phyloP scores from a whole-genome alignment of 176 grass and related monocot genomes.

The Pharus latifolius region DNA sequence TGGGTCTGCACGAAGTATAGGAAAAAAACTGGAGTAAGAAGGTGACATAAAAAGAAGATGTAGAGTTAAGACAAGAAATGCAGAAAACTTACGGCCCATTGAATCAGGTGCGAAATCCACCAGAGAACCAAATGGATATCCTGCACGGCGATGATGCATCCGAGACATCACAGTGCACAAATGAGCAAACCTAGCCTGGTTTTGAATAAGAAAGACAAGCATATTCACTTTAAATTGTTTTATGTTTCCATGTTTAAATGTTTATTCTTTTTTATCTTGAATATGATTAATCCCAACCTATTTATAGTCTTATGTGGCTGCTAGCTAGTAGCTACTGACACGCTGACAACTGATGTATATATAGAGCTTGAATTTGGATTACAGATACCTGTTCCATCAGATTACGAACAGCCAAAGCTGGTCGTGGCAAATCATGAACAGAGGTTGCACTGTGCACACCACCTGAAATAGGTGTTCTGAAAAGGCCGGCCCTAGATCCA shows the following conservation, averaged over 20 bases:
- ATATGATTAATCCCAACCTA: not conserved
- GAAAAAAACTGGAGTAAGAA: not conserved
- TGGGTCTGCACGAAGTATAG: slow-evolving; percentile 41
- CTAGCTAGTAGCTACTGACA: not conserved
- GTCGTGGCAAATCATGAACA: slow-evolving; percentile 70
- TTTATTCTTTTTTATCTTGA: not conserved
- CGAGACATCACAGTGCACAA: slow-evolving; percentile 72
- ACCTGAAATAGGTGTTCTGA: slow-evolving; percentile 77
- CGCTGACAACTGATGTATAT: not conserved
- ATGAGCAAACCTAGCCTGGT: slow-evolving; percentile 77
- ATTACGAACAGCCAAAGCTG: slow-evolving; percentile 74
- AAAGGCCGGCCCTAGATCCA: slow-evolving; percentile 52
- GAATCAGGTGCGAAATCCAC: slow-evolving; percentile 71
- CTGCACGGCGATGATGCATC: slow-evolving; percentile 72
- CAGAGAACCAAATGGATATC: slow-evolving; percentile 78
- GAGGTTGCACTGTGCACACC: slow-evolving; percentile 71
- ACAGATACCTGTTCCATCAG: slow-evolving; percentile 68
- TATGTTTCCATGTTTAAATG: not conserved
- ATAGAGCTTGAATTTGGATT: not conserved
- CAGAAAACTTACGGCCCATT: slow-evolving; percentile 54
- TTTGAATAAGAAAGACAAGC: not conserved
- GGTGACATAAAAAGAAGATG: not conserved
- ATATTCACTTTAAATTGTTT: not conserved
- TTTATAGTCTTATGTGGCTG: not conserved
- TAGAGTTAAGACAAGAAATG: not conserved